Conservation (phyloP, 108 stramenopile genomes). For the Cyclotella cryptica region DNA sequence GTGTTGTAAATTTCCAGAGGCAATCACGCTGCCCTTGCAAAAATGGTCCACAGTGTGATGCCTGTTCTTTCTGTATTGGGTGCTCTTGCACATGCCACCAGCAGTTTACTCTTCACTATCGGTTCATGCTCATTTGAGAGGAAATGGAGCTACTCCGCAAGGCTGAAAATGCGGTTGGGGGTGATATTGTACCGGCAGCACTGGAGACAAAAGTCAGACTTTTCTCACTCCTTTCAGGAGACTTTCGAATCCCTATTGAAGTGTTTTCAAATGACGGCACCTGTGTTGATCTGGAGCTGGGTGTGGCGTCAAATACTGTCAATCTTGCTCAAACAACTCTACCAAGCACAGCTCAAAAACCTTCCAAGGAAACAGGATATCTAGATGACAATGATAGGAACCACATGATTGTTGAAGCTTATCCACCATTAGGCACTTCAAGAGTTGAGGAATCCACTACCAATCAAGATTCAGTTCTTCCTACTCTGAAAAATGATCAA, state of each 20-base stretch:
- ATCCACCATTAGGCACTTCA: too few species aligned
- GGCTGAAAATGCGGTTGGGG: conserved; percentile 48
- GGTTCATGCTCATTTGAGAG: conserved; percentile 59
- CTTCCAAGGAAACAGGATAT: background rate
- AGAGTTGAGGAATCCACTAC: too few species aligned
- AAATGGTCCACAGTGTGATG: conserved; percentile 61
- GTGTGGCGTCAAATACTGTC: background rate
- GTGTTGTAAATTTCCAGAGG: conserved; percentile 35
- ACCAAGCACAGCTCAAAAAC: background rate
- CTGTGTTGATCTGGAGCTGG: background rate
- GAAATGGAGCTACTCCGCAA: conserved; percentile 47
- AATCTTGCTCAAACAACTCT: background rate
- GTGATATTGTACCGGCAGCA: conserved; percentile 20
- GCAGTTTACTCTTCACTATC: conserved; percentile 66
- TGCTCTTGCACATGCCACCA: conserved; percentile 83
- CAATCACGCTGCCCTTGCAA: conserved; percentile 68
- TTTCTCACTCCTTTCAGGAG: conserved; percentile 36
- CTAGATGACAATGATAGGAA: too few species aligned
- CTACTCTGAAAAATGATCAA: too few species aligned
- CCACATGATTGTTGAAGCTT: too few species aligned
- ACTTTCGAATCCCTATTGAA: background rate
- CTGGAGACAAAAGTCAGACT: conserved; percentile 42
- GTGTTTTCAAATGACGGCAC: conserved; percentile 17
- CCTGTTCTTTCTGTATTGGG: conserved; percentile 65
- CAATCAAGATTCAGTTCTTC: too few species aligned